phyloP scores from a whole-genome alignment of 306 rosid species.

The Vigna radiata region DNA sequence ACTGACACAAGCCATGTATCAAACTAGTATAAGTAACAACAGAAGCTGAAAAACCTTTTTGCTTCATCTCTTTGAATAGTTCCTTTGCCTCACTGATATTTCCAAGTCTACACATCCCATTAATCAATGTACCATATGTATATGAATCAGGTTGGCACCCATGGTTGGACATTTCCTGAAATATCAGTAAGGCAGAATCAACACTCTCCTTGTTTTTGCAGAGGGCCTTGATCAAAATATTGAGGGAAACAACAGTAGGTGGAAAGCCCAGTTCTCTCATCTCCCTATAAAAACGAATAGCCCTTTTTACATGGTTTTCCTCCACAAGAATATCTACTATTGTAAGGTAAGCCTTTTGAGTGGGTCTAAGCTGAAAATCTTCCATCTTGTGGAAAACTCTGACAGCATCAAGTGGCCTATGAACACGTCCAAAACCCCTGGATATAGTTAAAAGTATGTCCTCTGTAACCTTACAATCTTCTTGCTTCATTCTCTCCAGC shows the following conservation, averaged over 20 bases:
- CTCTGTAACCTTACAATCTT: constrained; percentile 65
- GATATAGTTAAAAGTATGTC: constrained; percentile 65
- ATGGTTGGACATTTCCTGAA: constrained; percentile 77
- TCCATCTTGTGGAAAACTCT: constrained; percentile 79
- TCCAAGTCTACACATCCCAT: constrained; percentile 76
- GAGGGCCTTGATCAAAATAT: constrained; percentile 87
- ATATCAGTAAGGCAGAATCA: constrained; percentile 71
- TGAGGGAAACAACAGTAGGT: constrained; percentile 71
- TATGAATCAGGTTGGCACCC: constrained; percentile 86
- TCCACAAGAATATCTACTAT: constrained; percentile 79
- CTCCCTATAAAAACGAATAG: constrained; percentile 70
- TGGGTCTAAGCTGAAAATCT: constrained; percentile 63
- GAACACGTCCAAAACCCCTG: constrained; percentile 82
- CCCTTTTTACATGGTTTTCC: constrained; percentile 77
- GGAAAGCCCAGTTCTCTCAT: constrained; percentile 75
- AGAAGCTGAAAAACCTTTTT: constrained; percentile 64
- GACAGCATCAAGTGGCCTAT: constrained; percentile 73
- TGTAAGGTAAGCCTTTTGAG: constrained; percentile 68
- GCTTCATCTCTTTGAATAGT: constrained; percentile 76
- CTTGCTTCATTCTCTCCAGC: constrained; percentile 83
- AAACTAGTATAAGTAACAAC: constrained; percentile 82
- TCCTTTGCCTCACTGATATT: constrained; percentile 69
- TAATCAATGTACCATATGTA: constrained; percentile 89
- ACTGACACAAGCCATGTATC: constrained; percentile 82
- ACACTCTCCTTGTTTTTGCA: constrained; percentile 75